Base-by-base conservation (phyloP, 208 protist species). In the Wallacemonas sp. region DNA sequence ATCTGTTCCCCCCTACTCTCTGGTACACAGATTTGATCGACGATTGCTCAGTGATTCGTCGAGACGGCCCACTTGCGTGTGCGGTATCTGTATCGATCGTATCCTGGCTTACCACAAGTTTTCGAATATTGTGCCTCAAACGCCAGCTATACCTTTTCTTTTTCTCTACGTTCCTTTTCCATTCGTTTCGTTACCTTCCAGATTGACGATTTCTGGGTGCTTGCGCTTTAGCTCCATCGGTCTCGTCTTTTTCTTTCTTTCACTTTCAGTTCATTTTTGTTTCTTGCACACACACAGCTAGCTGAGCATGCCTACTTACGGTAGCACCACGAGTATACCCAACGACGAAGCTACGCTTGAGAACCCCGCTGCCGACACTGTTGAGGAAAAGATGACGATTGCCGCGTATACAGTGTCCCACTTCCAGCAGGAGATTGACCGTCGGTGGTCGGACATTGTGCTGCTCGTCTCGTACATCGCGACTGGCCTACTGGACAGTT, bases 381-480 rank as follows among this genome's bases (percentile, higher is more conserved):
- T 19, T 8, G 17, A 15, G 17, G 42, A 54, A 10, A 13, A 6
- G 4, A 22, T 29, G 46, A 54, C 46, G 24, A 33, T 57, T 26
- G 22, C 38, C n/a, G 17, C 15, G 30, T 37, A 38, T 32, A 57
- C 50, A 4, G 21, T 39, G 4, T 12, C 5, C 9, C 52, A 62
- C 63, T 61, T 68, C 24, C 22, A 60, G 29, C 37, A 62, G 21
- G 52, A 68, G 39, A 34, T 68, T 33, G 46, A 55, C 30, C 29
- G 36, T 41, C 4, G 3, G n/a, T 45, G 55, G 37, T 55, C 63
- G 17, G 63, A 68, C 34, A 24, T 61, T 1, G 29, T 68, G 1
- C 52, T 68, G 2, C 63, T 68, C 32, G 22, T 62, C 24, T 60
- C 63, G 29, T 68, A 68, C 38, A 41, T 68, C 2, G 63, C 63